Evolutionary conservation across 768 basidiomycete genomes (phyloP).

Genomic region (Infundibulicybe gibba): DNA sequence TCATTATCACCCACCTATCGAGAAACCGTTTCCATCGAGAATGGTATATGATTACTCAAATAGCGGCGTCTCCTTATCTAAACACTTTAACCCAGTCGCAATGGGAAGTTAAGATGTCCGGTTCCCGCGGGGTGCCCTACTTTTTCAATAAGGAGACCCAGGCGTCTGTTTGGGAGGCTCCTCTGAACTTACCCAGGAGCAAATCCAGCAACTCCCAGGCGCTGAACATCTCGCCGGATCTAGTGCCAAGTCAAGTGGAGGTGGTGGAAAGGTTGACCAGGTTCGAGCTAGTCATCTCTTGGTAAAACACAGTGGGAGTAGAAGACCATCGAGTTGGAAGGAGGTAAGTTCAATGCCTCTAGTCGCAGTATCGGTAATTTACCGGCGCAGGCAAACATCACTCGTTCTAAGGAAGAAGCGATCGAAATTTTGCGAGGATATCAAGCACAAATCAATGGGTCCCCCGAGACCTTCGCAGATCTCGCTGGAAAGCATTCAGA

Average conservation of each 20-base stretch:
- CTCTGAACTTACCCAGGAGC: constrained; percentile 56
- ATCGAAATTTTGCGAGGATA: constrained; percentile 69
- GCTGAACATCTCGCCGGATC: constrained; percentile 40
- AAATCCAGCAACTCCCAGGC: constrained; percentile 64
- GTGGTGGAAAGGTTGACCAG: constrained; percentile 36
- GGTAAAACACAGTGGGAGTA: constrained; percentile 83
- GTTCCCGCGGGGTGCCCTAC: constrained; percentile 75
- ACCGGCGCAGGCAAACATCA: constrained; percentile 64
- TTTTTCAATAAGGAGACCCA: constrained; percentile 77
- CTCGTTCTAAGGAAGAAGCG: constrained; percentile 87
- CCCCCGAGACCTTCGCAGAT: constrained; percentile 63
- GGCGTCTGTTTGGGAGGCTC: constrained; percentile 79
- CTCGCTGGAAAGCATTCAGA: constrained; percentile 81
- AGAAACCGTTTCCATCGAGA: not conserved
- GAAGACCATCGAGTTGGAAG: constrained; percentile 82
- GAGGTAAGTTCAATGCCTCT: constrained; percentile 41
- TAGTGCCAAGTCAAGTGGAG: constrained; percentile 6
- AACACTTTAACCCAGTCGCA: constrained; percentile 13
- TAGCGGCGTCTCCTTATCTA: not conserved
- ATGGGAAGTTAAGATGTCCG: constrained; percentile 91
- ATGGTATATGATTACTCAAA: constrained; percentile 3
- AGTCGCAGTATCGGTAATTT: constrained; percentile 1
- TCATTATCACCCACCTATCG: too few relatives aligned
- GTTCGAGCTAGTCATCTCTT: constrained; percentile 95
- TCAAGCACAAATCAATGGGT: constrained; percentile 55